phyloP scores from a whole-genome alignment of 1,284 basidiomycete genomes.

The Psilocybe mexicana region DNA sequence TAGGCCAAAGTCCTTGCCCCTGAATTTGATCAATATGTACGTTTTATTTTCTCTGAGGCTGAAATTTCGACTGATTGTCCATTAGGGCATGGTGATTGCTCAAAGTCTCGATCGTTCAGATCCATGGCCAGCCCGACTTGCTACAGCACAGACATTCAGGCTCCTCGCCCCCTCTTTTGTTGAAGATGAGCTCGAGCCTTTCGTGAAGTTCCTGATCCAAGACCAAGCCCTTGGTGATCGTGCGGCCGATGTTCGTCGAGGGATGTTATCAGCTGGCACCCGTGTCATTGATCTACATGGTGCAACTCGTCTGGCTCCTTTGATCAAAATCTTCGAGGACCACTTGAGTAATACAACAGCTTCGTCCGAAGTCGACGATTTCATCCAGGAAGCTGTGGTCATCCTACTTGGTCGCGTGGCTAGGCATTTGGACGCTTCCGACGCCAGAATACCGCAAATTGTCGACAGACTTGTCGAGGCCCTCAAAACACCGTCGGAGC shows the following conservation, averaged over 20 bases:
- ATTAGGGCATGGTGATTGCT: constrained; percentile 90
- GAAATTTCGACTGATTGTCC: neutral
- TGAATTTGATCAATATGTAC: constrained; percentile 86
- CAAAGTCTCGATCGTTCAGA: constrained; percentile 90
- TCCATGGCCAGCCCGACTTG: constrained; percentile 86
- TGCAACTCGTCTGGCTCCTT: constrained; percentile 65
- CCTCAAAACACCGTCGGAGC: constrained; percentile 92
- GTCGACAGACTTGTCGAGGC: constrained; percentile 91
- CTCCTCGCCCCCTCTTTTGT: constrained; percentile 72
- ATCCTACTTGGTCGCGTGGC: constrained; percentile 95
- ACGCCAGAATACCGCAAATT: constrained; percentile 79
- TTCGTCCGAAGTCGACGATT: constrained; percentile 76
- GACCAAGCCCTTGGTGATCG: constrained; percentile 90
- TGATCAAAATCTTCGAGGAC: constrained; percentile 86
- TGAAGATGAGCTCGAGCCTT: constrained; percentile 66
- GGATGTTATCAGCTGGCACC: constrained; percentile 87
- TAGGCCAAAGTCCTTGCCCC: constrained; percentile 86
- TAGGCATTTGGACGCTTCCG: constrained; percentile 79
- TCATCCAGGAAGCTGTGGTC: constrained; percentile 93
- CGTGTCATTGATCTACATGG: constrained; percentile 87
- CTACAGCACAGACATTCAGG: constrained; percentile 74
- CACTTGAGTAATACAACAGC: constrained; percentile 69
- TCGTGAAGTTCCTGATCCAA: constrained; percentile 88
- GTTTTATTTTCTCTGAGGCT: constrained; percentile 28
- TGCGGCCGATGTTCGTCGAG: constrained; percentile 77